Base-by-base conservation (phyloP, 768 basidiomycete genomes). In the Hemileccinum impolitum region DNA sequence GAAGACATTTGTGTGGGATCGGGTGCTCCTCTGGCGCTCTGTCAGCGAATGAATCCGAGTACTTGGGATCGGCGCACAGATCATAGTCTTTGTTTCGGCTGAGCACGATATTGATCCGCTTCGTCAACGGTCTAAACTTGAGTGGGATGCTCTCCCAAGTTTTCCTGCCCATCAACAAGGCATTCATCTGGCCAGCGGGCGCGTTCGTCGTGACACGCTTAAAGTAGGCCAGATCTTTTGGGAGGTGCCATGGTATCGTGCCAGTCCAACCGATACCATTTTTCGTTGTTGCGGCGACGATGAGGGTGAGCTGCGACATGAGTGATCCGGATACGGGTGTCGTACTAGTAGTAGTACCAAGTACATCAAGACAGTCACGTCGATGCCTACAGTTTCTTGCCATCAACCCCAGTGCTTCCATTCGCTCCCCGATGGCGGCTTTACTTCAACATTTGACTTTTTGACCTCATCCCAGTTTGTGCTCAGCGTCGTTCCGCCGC, bases 61-160 rank as follows among this genome's bases (percentile, higher is more conserved):
- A 21, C 36, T 28, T 17, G 18, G 18, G 23, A 41, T 28, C 17
- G 26, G 67, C 87, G 50, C 65, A 91, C 90, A 87, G 63, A 50
- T 80, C 67, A 56, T 84, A 88, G 39, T 71, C 69, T 21, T 62
- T 37, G 56, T 84, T 80, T 42, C 78, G 74, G 67, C 81, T 85
- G 51, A 94, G 69, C 48, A 99, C 82, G 21, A 94, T 65, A 62
- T 98, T 99, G 47, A 77, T 47, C 43, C 96, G 76, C 38, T 77
- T 78, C 36, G 78, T 73, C 17, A 99, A 76, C 5, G 96, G 96
- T 53, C 88, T 76, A 70, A 87, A 89, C 65, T 83, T 89, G 17
- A 62, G 55, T 8, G 96, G 95, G 47, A 99, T 97, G 64, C 90
- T 90, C 70, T 97, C 93, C 96, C 96, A 99, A 13, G 94, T 95